A percentile compares a stretch with the other conserved stretches of the same genome.
phyloP scores from a whole-genome alignment of 371 early-diverging fungal genomes.

The Rhizopus sp. region DNA sequence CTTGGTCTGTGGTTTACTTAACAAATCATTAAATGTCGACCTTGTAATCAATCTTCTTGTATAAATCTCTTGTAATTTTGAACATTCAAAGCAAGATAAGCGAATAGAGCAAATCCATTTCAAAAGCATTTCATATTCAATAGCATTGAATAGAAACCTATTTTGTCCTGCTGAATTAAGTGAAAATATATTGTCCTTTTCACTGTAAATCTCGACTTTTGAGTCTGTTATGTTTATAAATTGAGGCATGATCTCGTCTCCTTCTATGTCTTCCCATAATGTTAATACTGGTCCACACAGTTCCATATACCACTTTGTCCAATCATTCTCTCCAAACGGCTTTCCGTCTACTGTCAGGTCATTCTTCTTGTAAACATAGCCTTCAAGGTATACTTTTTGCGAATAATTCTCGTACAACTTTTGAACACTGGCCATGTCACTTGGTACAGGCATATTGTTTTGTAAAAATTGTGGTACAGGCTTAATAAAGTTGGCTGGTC shows the following conservation, averaged over 20 bases:
- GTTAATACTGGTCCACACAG: constrained; percentile 56
- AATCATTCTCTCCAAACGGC: constrained; percentile 50
- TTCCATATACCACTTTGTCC: constrained; percentile 68
- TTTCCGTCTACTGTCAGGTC: constrained; percentile 59
- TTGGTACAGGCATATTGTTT: background rate
- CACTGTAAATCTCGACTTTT: constrained; percentile 45
- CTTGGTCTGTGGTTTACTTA: constrained; percentile 14
- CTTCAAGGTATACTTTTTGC: constrained; percentile 69
- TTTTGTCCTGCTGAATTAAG: constrained; percentile 59
- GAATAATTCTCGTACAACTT: constrained; percentile 55
- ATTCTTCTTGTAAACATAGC: constrained; percentile 66
- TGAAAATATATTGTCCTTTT: constrained; percentile 46
- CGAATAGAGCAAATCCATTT: constrained; percentile 72
- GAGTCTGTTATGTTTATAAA: constrained; percentile 66
- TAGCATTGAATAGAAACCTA: constrained; percentile 51
- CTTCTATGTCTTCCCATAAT: constrained; percentile 46
- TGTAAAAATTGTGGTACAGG: constrained; percentile 27
- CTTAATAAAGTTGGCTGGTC: constrained; percentile 39
- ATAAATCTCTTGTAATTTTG: constrained; percentile 67
- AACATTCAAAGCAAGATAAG: constrained; percentile 67
- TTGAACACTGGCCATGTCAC: constrained; percentile 32
- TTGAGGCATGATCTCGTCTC: constrained; percentile 39
- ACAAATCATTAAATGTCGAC: constrained; percentile 23
- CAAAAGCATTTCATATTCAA: constrained; percentile 23
- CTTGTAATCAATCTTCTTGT: constrained; percentile 55